Conservation (phyloP, 2,329 filamentous ascomycete species). For the Colletotrichum sp. region DNA sequence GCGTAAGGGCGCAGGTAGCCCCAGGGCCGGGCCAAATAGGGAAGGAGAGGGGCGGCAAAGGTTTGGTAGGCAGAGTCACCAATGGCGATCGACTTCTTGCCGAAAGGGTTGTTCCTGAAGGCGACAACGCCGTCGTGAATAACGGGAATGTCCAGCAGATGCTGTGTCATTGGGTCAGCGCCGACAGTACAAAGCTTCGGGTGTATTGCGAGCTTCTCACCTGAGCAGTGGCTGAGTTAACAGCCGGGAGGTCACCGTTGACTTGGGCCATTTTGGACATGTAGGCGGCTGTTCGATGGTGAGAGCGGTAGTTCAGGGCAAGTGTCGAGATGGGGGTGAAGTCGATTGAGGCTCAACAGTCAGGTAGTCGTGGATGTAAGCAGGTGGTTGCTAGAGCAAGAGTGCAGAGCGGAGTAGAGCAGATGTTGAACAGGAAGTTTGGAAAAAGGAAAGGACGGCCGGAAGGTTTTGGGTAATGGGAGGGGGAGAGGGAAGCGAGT, state of each 20-base stretch:
- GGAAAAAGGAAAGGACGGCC: background rate
- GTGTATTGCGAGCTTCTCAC: conserved; percentile 37
- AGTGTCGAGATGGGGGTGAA: background rate
- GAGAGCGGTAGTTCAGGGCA: background rate
- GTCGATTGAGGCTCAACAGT: background rate
- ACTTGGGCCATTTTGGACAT: conserved; percentile 47
- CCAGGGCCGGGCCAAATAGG: conserved; percentile 81
- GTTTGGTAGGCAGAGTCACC: conserved; percentile 77
- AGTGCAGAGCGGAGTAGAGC: background rate
- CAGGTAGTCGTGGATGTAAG: background rate
- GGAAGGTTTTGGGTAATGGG: background rate
- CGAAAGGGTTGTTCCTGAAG: conserved; percentile 83
- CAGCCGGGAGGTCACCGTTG: conserved; percentile 54
- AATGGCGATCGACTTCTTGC: conserved; percentile 80
- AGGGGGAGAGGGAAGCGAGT: background rate
- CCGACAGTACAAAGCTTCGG: background rate
- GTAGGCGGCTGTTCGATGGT: background rate
- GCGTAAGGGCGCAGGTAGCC: conserved; percentile 86
- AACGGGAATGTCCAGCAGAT: conserved; percentile 84
- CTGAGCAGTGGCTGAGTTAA: conserved; percentile 55
- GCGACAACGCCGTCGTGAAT: conserved; percentile 79
- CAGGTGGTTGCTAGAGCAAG: background rate
- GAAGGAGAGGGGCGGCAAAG: conserved; percentile 78
- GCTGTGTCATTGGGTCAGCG: conserved; percentile 53
- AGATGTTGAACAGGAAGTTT: background rate